A percentile compares a stretch with the other conserved stretches of the same genome.
These are phyloP conservation scores for Brassica incana DNA, from an alignment of 345 rosid species.

Conservation along the genomic window DNA sequence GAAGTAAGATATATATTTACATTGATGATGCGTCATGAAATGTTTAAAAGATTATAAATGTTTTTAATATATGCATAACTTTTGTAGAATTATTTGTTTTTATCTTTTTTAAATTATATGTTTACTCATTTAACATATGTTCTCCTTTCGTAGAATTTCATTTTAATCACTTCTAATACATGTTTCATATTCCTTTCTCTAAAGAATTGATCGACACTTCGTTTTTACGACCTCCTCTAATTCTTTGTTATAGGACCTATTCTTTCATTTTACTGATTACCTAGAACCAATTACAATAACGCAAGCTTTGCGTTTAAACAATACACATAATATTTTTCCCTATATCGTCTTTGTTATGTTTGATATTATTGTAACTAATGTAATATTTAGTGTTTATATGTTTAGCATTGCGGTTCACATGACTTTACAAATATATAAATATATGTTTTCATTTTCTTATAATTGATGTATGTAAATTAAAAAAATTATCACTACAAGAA, in stretches of 20 bases:
- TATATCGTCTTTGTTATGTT: background rate
- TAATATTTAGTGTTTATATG: background rate
- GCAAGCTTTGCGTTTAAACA: background rate
- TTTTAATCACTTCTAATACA: background rate
- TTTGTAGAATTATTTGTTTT: background rate
- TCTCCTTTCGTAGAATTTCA: background rate
- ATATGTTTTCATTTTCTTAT: background rate
- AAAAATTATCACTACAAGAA: background rate
- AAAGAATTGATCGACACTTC: background rate
- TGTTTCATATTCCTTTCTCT: background rate
- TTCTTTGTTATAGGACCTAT: background rate
- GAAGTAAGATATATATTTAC: background rate
- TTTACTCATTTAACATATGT: background rate
- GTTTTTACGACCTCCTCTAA: background rate
- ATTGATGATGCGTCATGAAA: background rate
- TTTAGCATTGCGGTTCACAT: background rate
- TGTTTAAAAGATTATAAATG: background rate
- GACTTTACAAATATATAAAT: background rate
- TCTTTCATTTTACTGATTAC: conserved; percentile 1
- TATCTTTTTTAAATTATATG: background rate
- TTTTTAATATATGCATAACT: background rate
- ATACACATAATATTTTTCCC: conserved; percentile 2
- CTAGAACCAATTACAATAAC: background rate
- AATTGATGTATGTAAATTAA: background rate
- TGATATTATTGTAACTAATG: background rate